Evolutionary conservation across 768 basidiomycete species (phyloP), one percentile per base, ranked within the genome.

Genomic region (Gautieria morchelliformis): DNA sequence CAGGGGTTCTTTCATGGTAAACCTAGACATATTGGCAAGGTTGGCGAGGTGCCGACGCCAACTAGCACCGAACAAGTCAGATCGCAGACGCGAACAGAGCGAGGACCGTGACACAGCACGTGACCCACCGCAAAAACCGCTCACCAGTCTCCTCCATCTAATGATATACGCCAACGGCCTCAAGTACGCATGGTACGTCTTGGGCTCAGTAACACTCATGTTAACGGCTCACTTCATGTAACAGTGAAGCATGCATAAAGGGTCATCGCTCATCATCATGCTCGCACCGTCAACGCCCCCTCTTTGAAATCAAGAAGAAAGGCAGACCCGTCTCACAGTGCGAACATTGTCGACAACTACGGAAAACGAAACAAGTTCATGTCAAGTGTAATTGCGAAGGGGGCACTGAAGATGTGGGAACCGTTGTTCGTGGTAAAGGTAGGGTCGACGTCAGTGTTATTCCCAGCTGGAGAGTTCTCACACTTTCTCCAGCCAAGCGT

Each of bases 201-300:
- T 49, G n/a, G 49, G 56, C n/a, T 45, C 58, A 56, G 55, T 57
- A 56, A 41, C 57, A 59, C 56, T 56, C 42, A 42, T 48, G 46
- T 32, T 52, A 53, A 60, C 35, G 52, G 27, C 35, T 14, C 35
- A 9, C 53, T 30, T n/a, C 39, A 20, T n/a, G 48, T 7, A 46
- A 51, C 63, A 92, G 91, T 70, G 89, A 89, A 75, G 87, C 89
- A 63, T 95, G 93, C 74, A 93, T 93, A 71, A 93, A 93, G 72
- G 93, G 92, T 17, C 92, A 95, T 71, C 82, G 93, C 50, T 93
- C 92, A 15, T 90, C 89, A 15, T 79, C 83, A 32, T 95, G 93
- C 73, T 85, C 83, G 66, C 93, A 95, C 68, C 86, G 82, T 53
- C 89, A 93, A 68, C 81, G 93, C 42, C 86, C 91, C 39, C 77